A percentile compares a stretch with the other conserved stretches of the same genome.
Evolutionary conservation across 73 alveolate genomes (phyloP).

Genomic region (Paramecium biaurelia): DNA sequence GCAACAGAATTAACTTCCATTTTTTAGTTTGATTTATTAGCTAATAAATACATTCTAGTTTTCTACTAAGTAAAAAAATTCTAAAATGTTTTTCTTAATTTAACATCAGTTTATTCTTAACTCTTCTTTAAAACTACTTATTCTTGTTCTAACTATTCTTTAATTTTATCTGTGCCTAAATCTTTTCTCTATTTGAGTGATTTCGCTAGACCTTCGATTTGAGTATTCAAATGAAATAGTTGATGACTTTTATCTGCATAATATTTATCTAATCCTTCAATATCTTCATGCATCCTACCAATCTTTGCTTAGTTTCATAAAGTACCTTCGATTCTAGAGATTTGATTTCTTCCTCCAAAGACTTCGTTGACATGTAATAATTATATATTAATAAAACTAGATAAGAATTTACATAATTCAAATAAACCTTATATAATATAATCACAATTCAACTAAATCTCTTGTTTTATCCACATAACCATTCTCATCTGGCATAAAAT

Average conservation of each 20-base stretch:
- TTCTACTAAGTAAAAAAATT: neutral
- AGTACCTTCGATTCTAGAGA: neutral
- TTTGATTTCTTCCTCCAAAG: neutral
- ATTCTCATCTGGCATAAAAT: slow-evolving; percentile 48
- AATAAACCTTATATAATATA: neutral
- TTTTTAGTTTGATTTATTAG: neutral
- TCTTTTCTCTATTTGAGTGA: neutral
- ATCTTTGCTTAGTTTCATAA: neutral
- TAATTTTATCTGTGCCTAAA: neutral
- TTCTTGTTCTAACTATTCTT: neutral
- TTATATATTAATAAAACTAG: neutral
- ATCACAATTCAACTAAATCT: neutral
- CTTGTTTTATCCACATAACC: slow-evolving; percentile 18
- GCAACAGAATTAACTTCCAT: slow-evolving; percentile 45
- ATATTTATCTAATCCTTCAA: neutral
- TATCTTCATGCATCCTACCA: neutral
- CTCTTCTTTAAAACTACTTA: neutral
- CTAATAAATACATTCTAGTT: neutral
- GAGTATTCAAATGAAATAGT: slow-evolving; percentile 18
- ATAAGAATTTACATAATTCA: neutral
- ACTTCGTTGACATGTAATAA: neutral
- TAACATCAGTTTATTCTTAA: slow-evolving; percentile 29
- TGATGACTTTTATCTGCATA: neutral
- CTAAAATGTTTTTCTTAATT: slow-evolving; percentile 26
- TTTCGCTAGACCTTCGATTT: neutral